Conservation (phyloP, 495 filamentous ascomycete genomes). For the Parachaetomium inaequale region DNA sequence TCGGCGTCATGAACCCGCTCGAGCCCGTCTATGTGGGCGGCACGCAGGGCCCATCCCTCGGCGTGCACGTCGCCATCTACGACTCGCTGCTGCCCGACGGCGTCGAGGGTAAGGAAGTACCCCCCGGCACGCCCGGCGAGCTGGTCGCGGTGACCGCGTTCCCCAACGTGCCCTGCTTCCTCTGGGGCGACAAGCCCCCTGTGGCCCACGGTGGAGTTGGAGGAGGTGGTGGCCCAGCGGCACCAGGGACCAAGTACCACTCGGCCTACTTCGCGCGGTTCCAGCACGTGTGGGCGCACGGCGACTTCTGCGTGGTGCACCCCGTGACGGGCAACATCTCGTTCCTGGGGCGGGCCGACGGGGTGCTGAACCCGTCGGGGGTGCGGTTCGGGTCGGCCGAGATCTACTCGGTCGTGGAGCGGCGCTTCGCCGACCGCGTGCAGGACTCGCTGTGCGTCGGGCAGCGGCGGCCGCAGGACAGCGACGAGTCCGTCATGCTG, state of each 20-base stretch:
- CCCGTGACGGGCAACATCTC: constrained; percentile 60
- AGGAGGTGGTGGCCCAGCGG: constrained; percentile 19
- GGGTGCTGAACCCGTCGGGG: constrained; percentile 82
- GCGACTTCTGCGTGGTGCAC: constrained; percentile 71
- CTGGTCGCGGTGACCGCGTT: constrained; percentile 65
- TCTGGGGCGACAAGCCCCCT: constrained; percentile 60
- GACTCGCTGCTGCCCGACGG: constrained; percentile 58
- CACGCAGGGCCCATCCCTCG: constrained; percentile 60
- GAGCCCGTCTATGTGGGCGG: constrained; percentile 68
- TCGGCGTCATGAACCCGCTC: constrained; percentile 66
- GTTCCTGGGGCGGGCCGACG: constrained; percentile 81
- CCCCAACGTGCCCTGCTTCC: constrained; percentile 67
- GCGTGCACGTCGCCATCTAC: constrained; percentile 63
- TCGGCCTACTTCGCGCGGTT: constrained; percentile 70
- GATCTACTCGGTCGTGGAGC: constrained; percentile 71
- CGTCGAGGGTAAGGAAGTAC: constrained; percentile 47
- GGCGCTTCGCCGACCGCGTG: constrained; percentile 56
- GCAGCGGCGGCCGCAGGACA: constrained; percentile 62
- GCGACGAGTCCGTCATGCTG: constrained; percentile 70
- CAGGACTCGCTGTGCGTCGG: constrained; percentile 72
- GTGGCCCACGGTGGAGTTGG: background rate
- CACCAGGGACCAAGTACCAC: constrained; percentile 57
- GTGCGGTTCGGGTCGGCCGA: constrained; percentile 85
- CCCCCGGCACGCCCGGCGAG: constrained; percentile 65
- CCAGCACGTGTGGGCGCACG: constrained; percentile 74